A percentile compares a stretch with the other conserved stretches of the same genome.
Evolutionary conservation across 441 rosid species (phyloP).

Genomic region (Hypseocharis bilobata): DNA sequence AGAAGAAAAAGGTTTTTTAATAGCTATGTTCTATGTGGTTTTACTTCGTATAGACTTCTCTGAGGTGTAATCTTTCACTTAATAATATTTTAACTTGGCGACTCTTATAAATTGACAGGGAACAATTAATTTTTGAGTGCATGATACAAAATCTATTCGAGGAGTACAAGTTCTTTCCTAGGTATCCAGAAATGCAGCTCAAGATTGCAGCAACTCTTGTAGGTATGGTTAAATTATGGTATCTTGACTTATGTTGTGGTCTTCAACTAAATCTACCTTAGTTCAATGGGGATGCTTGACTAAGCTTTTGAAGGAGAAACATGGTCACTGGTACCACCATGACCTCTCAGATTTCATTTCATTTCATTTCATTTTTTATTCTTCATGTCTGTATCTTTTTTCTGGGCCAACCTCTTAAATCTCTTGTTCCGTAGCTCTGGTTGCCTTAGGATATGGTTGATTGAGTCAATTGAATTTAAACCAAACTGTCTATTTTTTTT

Average conservation of each 20-base stretch:
- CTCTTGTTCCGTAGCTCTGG: not conserved
- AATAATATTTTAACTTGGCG: not conserved
- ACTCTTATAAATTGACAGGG: constrained; percentile 48
- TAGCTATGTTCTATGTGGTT: not conserved
- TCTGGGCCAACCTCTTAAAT: not conserved
- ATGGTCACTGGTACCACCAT: not conserved
- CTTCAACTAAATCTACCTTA: not conserved
- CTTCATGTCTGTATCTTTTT: not conserved
- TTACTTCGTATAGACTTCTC: not conserved
- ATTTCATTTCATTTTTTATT: too few species aligned
- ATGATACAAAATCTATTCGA: constrained; percentile 93
- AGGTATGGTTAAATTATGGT: constrained; percentile 46
- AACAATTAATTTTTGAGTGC: constrained; percentile 77
- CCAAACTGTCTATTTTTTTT: too few species aligned
- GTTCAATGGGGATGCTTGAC: too few species aligned
- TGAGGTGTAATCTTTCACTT: not conserved
- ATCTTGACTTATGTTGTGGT: not conserved
- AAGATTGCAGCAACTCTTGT: constrained; percentile 87
- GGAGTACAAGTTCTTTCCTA: constrained; percentile 89
- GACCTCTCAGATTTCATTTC: not conserved
- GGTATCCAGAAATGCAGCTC: constrained; percentile 93
- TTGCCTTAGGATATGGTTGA: not conserved
- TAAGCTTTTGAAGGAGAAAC: constrained; percentile 3
- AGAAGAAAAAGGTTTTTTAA: not conserved
- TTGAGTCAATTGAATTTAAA: too few species aligned